Base-by-base conservation (phyloP, 129 eudicot species). In the Tagetes patula region DNA sequence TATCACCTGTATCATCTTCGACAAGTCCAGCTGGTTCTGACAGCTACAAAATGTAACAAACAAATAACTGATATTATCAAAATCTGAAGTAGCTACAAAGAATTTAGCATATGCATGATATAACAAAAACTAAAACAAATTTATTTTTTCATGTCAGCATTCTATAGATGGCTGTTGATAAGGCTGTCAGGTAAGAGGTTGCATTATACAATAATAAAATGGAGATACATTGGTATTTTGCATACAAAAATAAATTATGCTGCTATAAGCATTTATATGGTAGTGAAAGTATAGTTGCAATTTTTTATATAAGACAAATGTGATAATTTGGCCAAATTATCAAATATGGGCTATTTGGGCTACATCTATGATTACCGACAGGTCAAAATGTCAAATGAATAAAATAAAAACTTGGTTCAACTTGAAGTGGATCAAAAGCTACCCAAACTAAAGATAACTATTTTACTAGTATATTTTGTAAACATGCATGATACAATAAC, bases 11-110 rank as follows among this genome's bases (percentile, higher is more conserved):
- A 71, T 78, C 85, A 20, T 86, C 96, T 86, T 94, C 91, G 38
- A 88, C 89, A 67, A 94, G 83, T 77, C 99, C 99, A 1, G 99
- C 80, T 8, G 99, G 99, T 81, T 94, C 99, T 65, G 99, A 94
- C 65, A 94, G 87, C 99, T 94, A 91, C 48, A 59, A 77, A 40
- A 82, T 50, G 39, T 54, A 50, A 60, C 31, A 70, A 67, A 61
- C 61, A 63, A 67, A 38, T 13, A 71, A 55, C 12, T 49, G 1
- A 39, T 37, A 42, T 7, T 13, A 52, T 53, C 65, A 13, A 30
- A 30, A 65, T 53, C n/a, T 43, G 10, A 13, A 34, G 40, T 9
- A 69, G 32, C 6, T 5, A 33, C 36, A 20, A 3, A 13, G 50
- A 41, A 41, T 61, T 33, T 34, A 12, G 10, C 27, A 61, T 61